Conservation (phyloP, 495 filamentous ascomycete species). For the Podospora pseudocomata region DNA sequence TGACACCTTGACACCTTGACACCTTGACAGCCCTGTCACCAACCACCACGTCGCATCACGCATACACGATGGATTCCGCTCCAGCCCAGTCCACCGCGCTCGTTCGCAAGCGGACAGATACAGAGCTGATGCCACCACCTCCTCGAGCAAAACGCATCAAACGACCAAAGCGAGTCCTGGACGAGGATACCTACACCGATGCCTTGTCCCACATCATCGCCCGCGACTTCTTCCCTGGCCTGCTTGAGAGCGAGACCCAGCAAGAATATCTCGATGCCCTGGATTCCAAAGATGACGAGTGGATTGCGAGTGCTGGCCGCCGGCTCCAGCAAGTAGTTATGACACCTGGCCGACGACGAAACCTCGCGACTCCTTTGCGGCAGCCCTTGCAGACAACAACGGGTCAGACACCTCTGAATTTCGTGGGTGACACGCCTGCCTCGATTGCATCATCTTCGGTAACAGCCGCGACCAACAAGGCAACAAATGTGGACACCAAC, state of each 20-base stretch:
- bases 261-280: conserved; percentile 90
- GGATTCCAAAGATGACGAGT: conserved; percentile 74
- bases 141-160: conserved; percentile 90
- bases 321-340: conserved; percentile 74
- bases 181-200: conserved; percentile 91
- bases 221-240: conserved; percentile 93
- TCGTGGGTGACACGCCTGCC: conserved; percentile 65
- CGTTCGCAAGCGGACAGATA: conserved; percentile 61
- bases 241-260: conserved; percentile 79
- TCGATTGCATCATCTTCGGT: conserved; percentile 31
- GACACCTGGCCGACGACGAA: conserved; percentile 64
- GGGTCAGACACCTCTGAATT: conserved; percentile 47
- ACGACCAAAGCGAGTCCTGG: conserved; percentile 80
- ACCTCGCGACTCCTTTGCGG: conserved; percentile 24
- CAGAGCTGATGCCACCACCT: conserved; percentile 83
- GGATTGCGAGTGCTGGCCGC: conserved; percentile 77
- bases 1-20: too few relatives aligned
- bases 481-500: conserved; percentile 64
- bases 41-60: neutral
- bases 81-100: conserved; percentile 44
- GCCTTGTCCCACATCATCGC: conserved; percentile 91
- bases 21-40: neutral
- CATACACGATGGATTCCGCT: conserved; percentile 32
- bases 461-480: conserved; percentile 33
- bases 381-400: conserved; percentile 31